These are phyloP conservation scores for Bacidia gigantensis DNA, from an alignment of 495 filamentous ascomycete genomes.

Conservation along the genomic window DNA sequence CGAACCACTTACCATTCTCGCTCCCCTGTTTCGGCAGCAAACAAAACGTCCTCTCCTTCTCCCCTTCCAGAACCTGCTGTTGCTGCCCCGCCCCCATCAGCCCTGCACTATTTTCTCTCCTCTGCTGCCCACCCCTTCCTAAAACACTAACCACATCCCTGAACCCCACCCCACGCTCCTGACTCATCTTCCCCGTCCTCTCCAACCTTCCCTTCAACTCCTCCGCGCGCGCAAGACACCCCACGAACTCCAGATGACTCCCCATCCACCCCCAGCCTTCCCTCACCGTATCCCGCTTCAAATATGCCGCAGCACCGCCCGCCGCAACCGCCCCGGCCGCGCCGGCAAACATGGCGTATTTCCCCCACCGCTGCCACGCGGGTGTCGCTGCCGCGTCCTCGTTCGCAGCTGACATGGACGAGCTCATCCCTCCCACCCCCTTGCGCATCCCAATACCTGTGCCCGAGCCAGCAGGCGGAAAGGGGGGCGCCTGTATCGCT, in stretches of 20 bases:
- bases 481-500: constrained; percentile 12
- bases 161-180: constrained; percentile 48
- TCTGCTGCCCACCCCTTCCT: constrained; percentile 43
- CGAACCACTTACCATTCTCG: constrained; percentile 23
- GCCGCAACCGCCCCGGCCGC: constrained; percentile 70
- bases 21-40: constrained; percentile 50
- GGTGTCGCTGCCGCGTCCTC: constrained; percentile 41
- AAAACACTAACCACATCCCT: constrained; percentile 74
- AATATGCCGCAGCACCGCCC: constrained; percentile 76
- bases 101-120: too few species aligned
- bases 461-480: neutral
- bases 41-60: constrained; percentile 63
- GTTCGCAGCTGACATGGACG: constrained; percentile 23
- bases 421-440: constrained; percentile 13
- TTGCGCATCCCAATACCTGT: too few species aligned
- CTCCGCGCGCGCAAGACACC: constrained; percentile 63
- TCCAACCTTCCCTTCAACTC: constrained; percentile 58
- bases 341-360: constrained; percentile 69
- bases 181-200: constrained; percentile 41
- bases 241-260: constrained; percentile 91
- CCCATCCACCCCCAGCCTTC: constrained; percentile 66
- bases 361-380: constrained; percentile 62
- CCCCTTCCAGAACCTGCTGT: constrained; percentile 25
- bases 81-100: too few species aligned
- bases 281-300: constrained; percentile 63